A percentile compares a stretch with the other conserved stretches of the same genome.
phyloP scores from a whole-genome alignment of 495 filamentous ascomycete genomes.

The Chaetomium tenue region DNA sequence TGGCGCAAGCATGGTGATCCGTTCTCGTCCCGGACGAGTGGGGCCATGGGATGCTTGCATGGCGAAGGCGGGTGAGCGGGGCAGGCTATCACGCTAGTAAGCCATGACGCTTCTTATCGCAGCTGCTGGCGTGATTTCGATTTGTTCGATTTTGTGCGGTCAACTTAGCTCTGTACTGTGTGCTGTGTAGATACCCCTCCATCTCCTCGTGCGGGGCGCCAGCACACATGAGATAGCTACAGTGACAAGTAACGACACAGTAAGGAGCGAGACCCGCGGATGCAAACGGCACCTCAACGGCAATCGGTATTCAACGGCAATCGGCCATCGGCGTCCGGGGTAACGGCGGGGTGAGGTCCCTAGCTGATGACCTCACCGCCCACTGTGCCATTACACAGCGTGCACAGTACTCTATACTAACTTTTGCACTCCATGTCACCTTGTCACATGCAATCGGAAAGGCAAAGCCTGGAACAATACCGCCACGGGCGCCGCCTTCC shows the following conservation, averaged over 20 bases:
- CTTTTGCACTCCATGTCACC: not conserved
- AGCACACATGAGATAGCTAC: not conserved
- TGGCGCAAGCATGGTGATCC: conserved; percentile 2
- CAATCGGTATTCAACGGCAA: not conserved
- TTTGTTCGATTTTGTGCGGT: too few species aligned
- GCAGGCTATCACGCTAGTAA: too few species aligned
- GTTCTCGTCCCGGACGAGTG: conserved; percentile 2
- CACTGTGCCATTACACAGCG: not conserved
- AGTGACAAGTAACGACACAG: too few species aligned
- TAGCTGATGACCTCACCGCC: conserved; percentile 25
- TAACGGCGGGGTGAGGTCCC: conserved; percentile 14
- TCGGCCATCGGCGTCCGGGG: not conserved
- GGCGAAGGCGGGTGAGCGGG: too few species aligned
- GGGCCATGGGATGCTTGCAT: not conserved
- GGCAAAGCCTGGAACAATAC: conserved; percentile 17
- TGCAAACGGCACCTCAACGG: not conserved
- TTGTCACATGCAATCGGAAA: conserved; percentile 21
- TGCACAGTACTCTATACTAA: too few species aligned
- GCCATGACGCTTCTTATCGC: not conserved
- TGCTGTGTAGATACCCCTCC: too few species aligned
- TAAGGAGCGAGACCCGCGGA: not conserved
- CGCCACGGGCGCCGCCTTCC: conserved; percentile 17
- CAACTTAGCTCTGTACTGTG: too few species aligned
- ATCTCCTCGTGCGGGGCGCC: not conserved
- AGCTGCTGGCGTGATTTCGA: not conserved